These are phyloP conservation scores for Podospora pseudoanserina DNA, from an alignment of 495 filamentous ascomycete genomes.

Conservation along the genomic window DNA sequence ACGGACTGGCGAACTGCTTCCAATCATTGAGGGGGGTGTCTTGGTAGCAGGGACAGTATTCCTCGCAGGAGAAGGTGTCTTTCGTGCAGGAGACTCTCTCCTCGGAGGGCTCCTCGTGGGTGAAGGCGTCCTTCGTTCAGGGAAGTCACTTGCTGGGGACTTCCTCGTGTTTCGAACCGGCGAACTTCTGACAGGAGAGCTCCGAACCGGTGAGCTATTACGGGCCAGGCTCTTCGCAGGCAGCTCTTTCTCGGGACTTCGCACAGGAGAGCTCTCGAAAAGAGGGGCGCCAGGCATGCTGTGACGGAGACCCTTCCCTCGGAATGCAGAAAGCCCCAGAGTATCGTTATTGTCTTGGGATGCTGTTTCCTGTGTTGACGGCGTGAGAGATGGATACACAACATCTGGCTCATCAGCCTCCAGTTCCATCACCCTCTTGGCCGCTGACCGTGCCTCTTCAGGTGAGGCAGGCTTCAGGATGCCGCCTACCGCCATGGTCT, in stretches of 20 bases:
- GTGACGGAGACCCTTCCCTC: conserved; percentile 52
- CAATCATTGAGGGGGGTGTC: conserved; percentile 26
- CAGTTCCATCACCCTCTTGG: conserved; percentile 57
- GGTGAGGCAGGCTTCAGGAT: conserved; percentile 44
- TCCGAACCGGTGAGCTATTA: conserved; percentile 20
- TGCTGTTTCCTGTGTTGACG: conserved; percentile 36
- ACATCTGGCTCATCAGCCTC: conserved; percentile 51
- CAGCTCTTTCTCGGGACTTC: conserved; percentile 11
- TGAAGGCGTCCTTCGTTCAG: conserved; percentile 8
- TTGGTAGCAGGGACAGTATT: conserved; percentile 10
- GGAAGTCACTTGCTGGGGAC: background rate
- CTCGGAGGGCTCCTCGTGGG: conserved; percentile 6
- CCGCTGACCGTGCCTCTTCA: conserved; percentile 44
- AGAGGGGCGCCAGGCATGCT: conserved; percentile 40
- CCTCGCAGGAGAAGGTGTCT: conserved; percentile 16
- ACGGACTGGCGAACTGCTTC: conserved; percentile 37
- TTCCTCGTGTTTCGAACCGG: background rate
- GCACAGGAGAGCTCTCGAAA: conserved; percentile 6
- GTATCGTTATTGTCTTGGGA: conserved; percentile 55
- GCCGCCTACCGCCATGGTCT: conserved; percentile 53
- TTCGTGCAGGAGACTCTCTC: conserved; percentile 10
- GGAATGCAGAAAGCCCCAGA: conserved; percentile 54
- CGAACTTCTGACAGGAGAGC: conserved; percentile 14
- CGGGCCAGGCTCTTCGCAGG: conserved; percentile 30
- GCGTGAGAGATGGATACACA: conserved; percentile 46